Conservation (phyloP, 1,139 yeast genomes). For the Diutina siamensis region DNA sequence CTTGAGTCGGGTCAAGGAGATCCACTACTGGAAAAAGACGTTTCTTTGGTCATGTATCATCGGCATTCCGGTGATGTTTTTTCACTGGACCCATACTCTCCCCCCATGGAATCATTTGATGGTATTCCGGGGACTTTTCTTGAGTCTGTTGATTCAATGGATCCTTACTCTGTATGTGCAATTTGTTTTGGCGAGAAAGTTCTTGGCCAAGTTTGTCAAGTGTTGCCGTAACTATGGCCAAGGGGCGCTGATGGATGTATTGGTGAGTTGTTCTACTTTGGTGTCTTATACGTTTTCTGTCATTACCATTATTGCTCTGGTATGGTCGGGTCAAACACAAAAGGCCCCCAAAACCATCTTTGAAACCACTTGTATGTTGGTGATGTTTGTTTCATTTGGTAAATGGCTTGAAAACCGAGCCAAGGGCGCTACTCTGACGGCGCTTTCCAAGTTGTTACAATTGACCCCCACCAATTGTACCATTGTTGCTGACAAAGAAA, state of each 20-base stretch:
- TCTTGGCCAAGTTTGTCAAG: conserved; percentile 50
- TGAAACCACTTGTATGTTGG: conserved; percentile 80
- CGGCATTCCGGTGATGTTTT: conserved; percentile 53
- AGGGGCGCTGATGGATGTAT: conserved; percentile 89
- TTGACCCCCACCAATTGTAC: conserved; percentile 71
- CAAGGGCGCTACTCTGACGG: conserved; percentile 86
- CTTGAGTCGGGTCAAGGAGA: conserved; percentile 60
- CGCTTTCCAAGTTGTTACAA: conserved; percentile 68
- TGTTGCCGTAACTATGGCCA: conserved; percentile 53
- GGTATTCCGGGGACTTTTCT: conserved; percentile 41
- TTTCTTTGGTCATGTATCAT: conserved; percentile 39
- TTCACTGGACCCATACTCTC: conserved; percentile 30
- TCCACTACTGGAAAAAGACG: conserved; percentile 52
- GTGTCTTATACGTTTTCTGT: conserved; percentile 70
- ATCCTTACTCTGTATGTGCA: conserved; percentile 57
- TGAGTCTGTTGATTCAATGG: conserved; percentile 53
- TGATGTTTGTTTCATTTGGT: conserved; percentile 76
- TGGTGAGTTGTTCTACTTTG: conserved; percentile 74
- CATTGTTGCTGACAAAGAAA: conserved; percentile 35
- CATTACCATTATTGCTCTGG: conserved; percentile 39
- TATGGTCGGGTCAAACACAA: conserved; percentile 23
- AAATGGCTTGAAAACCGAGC: conserved; percentile 88
- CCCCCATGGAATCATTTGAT: conserved; percentile 12
- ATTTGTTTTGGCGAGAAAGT: conserved; percentile 51
- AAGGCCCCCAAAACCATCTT: conserved; percentile 62